A percentile compares a stretch with the other conserved stretches of the same genome.
Conservation (phyloP, 768 basidiomycete species). For the Macrolepiota fuliginosa region DNA sequence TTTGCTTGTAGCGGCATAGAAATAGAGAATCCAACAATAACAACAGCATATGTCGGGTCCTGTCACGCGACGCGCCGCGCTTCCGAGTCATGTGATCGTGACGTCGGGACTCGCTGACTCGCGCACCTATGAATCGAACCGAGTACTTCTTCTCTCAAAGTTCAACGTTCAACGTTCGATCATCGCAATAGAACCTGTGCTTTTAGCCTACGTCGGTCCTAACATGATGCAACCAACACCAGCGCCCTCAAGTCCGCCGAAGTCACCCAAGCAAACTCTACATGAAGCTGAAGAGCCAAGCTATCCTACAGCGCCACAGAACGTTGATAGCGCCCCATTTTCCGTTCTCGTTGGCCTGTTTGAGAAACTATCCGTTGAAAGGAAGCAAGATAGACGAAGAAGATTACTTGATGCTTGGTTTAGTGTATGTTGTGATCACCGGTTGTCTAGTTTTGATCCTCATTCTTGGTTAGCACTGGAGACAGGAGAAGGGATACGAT, state of each 20-base stretch:
- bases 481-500: constrained; percentile 81
- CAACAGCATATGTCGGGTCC: no score
- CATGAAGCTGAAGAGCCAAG: constrained; percentile 27
- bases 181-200: constrained; percentile 1
- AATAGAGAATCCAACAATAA: no score
- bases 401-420: constrained; percentile 79
- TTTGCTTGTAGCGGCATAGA: no score
- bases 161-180: neutral
- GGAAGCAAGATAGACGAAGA: constrained; percentile 70
- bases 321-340: constrained; percentile 69
- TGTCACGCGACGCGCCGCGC: constrained; percentile 34
- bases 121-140: neutral
- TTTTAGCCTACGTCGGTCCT: neutral
- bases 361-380: constrained; percentile 68
- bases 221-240: constrained; percentile 64
- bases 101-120: constrained; percentile 8
- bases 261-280: constrained; percentile 35
- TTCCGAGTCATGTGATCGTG: constrained; percentile 19
- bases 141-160: neutral
- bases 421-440: constrained; percentile 48
- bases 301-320: constrained; percentile 60
- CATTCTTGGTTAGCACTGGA: constrained; percentile 66
- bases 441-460: constrained; percentile 8
- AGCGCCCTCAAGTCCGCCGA: constrained; percentile 56
- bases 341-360: constrained; percentile 68